Evolutionary conservation across 805 yeast genomes (phyloP).

Genomic region (Nakazawaea populi): DNA sequence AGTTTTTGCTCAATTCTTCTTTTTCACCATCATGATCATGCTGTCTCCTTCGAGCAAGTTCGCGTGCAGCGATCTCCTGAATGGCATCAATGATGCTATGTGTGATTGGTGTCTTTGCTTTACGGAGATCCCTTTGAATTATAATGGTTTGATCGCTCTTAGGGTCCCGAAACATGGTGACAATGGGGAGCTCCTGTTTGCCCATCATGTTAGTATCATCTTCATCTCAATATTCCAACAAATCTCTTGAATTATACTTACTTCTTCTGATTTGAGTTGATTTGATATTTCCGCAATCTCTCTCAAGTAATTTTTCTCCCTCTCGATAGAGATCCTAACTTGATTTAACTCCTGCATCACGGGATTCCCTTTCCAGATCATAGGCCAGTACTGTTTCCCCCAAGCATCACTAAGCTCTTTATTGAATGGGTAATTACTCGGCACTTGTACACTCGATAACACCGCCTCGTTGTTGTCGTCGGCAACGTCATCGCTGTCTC

Average conservation of each 20-base stretch:
- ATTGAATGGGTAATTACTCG: conserved; percentile 60
- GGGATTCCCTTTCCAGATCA: conserved; percentile 92
- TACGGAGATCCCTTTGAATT: conserved; percentile 33
- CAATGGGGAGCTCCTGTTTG: conserved; percentile 34
- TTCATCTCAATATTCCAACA: background rate
- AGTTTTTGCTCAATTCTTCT: conserved; percentile 23
- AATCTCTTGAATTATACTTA: background rate
- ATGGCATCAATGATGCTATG: conserved; percentile 80
- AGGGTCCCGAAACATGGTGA: conserved; percentile 63
- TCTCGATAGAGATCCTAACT: conserved; percentile 39
- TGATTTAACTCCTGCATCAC: conserved; percentile 62
- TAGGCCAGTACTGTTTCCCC: conserved; percentile 76
- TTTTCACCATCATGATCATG: background rate
- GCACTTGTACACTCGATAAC: conserved; percentile 33
- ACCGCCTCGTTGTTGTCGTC: background rate
- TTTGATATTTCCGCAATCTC: conserved; percentile 24
- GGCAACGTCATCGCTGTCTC: background rate
- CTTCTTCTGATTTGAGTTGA: conserved; percentile 16
- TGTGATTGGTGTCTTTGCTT: conserved; percentile 42
- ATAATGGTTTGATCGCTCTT: conserved; percentile 32
- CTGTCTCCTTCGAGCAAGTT: conserved; percentile 32
- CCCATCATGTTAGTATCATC: background rate
- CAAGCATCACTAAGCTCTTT: conserved; percentile 62
- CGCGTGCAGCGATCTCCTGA: conserved; percentile 52
- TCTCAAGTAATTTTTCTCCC: conserved; percentile 29